phyloP scores from a whole-genome alignment of 1,139 yeast species.

The Magnusiomyces tetraspermus region DNA sequence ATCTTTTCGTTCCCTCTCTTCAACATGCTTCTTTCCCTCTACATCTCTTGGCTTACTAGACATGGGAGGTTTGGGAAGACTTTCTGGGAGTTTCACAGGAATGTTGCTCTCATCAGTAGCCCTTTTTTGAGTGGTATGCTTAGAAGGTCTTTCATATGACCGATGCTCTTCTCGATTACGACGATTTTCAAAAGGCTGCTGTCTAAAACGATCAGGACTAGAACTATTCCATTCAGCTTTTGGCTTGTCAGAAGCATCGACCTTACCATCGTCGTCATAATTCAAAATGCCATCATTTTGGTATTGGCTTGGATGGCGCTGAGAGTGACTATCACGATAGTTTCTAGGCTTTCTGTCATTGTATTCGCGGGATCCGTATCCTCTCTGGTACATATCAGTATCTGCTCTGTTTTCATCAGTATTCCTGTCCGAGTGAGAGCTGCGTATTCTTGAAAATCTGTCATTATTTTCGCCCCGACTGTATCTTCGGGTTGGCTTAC shows the following conservation, averaged over 20 bases:
- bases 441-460: too few relatives aligned
- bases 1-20: not conserved
- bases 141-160: not conserved
- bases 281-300: not conserved
- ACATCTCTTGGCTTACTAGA: not conserved
- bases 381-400: too few relatives aligned
- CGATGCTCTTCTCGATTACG: not conserved
- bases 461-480: too few relatives aligned
- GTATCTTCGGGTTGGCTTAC: not conserved
- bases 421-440: too few relatives aligned
- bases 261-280: not conserved
- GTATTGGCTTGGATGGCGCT: not conserved
- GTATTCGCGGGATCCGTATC: not conserved
- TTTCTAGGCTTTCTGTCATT: not conserved
- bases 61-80: not conserved
- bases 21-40: not conserved
- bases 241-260: too few relatives aligned
- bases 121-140: not conserved
- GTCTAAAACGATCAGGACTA: not conserved
- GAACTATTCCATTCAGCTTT: too few relatives aligned
- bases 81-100: not conserved
- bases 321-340: not conserved
- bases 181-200: not conserved
- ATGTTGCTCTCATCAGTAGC: not conserved
- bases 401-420: too few relatives aligned